Evolutionary conservation across 441 rosid genomes (phyloP).

Genomic region (Hypseocharis bilobata): DNA sequence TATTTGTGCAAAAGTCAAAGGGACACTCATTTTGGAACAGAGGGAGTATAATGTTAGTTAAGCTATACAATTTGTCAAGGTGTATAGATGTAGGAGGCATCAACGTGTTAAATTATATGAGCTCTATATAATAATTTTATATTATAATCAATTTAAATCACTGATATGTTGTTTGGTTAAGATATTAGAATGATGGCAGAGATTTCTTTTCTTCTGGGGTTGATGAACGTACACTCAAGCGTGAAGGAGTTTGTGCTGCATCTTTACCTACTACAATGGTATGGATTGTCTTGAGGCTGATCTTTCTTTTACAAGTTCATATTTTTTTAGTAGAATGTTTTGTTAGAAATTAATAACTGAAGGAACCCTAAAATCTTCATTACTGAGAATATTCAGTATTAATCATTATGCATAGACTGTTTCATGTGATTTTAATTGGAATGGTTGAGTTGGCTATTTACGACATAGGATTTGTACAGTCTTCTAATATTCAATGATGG

Average conservation of each 20-base stretch:
- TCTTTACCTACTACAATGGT: conserved; percentile 93
- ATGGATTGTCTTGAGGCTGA: conserved; percentile 7
- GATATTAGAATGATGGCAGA: conserved; percentile 1
- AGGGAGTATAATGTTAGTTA: too few species aligned
- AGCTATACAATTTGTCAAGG: not conserved
- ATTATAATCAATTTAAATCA: not conserved
- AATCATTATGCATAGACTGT: not conserved
- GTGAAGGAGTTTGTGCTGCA: conserved; percentile 97
- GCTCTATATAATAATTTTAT: not conserved
- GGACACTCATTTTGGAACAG: too few species aligned
- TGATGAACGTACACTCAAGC: conserved; percentile 84
- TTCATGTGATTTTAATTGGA: not conserved
- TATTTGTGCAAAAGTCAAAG: too few species aligned
- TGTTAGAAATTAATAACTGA: not conserved
- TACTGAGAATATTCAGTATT: not conserved
- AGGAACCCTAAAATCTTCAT: not conserved
- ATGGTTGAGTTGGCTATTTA: not conserved
- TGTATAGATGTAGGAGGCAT: not conserved
- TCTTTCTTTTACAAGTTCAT: not conserved
- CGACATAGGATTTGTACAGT: conserved; percentile 6
- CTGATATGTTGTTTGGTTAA: not conserved
- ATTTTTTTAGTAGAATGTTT: not conserved
- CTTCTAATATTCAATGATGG: conserved; percentile 14
- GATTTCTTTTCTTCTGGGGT: conserved; percentile 44
- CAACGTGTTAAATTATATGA: not conserved